These are phyloP conservation scores for Mortierella sp. DNA, from an alignment of 371 early-diverging fungal species.

Conservation along the genomic window DNA sequence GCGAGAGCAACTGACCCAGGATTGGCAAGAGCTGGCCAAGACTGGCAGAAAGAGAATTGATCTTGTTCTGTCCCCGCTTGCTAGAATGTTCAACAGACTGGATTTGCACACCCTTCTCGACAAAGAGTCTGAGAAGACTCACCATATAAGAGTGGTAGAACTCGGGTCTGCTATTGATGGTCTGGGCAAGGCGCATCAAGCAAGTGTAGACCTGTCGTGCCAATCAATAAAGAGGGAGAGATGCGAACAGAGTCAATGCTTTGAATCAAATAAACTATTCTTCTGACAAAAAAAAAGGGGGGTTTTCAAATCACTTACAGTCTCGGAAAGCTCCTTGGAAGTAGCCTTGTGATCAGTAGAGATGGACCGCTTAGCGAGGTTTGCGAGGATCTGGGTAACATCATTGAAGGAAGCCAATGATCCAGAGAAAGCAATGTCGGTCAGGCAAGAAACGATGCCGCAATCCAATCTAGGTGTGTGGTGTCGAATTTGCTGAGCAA, in stretches of 20 bases:
- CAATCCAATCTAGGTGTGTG: constrained; percentile 60
- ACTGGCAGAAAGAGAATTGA: constrained; percentile 64
- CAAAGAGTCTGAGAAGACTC: constrained; percentile 69
- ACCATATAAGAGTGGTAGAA: constrained; percentile 66
- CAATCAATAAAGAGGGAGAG: background rate
- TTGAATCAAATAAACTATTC: background rate
- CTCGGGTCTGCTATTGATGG: constrained; percentile 62
- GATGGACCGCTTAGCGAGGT: constrained; percentile 59
- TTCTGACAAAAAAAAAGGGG: background rate
- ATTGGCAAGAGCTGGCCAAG: constrained; percentile 77
- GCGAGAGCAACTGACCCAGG: constrained; percentile 67
- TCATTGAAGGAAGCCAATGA: constrained; percentile 62
- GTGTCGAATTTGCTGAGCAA: constrained; percentile 64
- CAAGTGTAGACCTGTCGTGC: constrained; percentile 29
- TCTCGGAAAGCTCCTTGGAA: constrained; percentile 28
- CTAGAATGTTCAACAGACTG: constrained; percentile 62
- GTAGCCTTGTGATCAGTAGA: constrained; percentile 57
- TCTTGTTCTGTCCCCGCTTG: constrained; percentile 59
- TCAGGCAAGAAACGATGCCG: constrained; percentile 64
- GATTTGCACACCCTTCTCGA: constrained; percentile 77
- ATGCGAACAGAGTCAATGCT: background rate
- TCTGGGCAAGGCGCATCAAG: constrained; percentile 60
- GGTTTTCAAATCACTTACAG: constrained; percentile 21
- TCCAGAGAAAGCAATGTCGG: constrained; percentile 70
- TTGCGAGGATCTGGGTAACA: constrained; percentile 61